Evolutionary conservation across 345 rosid species (phyloP), one percentile per base, ranked within the genome.

Genomic region (Citrus unshiu): DNA sequence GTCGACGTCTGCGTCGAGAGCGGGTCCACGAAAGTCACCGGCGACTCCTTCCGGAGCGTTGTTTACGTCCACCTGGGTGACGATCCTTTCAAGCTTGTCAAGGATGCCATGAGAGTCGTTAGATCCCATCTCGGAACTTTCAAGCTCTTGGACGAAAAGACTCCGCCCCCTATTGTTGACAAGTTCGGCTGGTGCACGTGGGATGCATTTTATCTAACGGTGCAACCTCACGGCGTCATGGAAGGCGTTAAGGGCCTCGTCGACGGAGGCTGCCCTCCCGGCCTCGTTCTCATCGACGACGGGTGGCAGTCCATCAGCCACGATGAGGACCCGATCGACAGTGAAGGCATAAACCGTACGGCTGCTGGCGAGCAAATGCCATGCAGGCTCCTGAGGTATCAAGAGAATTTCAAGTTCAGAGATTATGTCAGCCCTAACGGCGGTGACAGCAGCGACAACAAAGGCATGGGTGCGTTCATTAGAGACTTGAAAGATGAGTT

Each of bases 171-270:
- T 0, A 89, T 96, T 57, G 95, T 96, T 10, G 98, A 93, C 75
- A 96, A 96, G 72, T 96, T 96, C 62, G 99, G 99, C 1, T 96
- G 99, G 99, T 94, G 98, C 73, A 93, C 99, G 13, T 96, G 99
- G 99, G 99, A 96, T 58, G 99, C 99, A 51, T 94, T 96, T 77
- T 96, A 96, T 73, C 92, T 96, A 63, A 88, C 92, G 0, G 98
- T 94, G 77, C 81, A 93, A 80, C 99, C 99, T 8, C 86, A 89
- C 12, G 99, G 99, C 0, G 78, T 95, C 25, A 82, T 88, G 86
- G 88, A 95, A 35, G 99, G 97, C 2, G 95, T 93, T 0, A 84
- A 91, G 64, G 86, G 89, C 5, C 87, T 96, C 6, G 97, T 87
- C 19, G 93, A 91, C 1, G 98, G 97, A 4, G 98, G 99, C 27